Percentiles rank a stretch among this genome's conserved stretches.
phyloP scores from a whole-genome alignment of 352 stramenopile genomes.

The Phytophthora agathidicida region DNA sequence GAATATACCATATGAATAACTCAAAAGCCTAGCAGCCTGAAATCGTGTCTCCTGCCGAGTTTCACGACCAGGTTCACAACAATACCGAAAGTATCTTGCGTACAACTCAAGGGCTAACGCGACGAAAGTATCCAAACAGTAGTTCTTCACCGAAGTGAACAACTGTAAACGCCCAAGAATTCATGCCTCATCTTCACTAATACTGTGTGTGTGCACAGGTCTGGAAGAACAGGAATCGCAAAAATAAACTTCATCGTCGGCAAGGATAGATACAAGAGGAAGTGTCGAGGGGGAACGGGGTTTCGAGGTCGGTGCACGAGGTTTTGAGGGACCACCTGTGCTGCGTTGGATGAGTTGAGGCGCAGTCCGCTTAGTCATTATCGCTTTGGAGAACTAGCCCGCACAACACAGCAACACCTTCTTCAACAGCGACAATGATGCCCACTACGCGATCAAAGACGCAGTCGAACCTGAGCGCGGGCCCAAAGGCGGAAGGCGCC shows the following conservation, averaged over 20 bases:
- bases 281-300: conserved; percentile 3
- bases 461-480: conserved; percentile 13
- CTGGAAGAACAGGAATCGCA: conserved; percentile 2
- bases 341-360: too few relatives aligned
- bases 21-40: too few relatives aligned
- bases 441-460: conserved; percentile 38
- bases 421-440: conserved; percentile 14
- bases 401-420: background rate
- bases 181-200: too few relatives aligned
- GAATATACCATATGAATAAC: too few relatives aligned
- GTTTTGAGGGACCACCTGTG: conserved; percentile 5
- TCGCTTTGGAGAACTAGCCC: conserved; percentile 16
- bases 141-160: too few relatives aligned
- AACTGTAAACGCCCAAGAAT: too few relatives aligned
- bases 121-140: too few relatives aligned
- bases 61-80: too few relatives aligned
- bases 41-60: too few relatives aligned
- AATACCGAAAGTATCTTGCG: too few relatives aligned
- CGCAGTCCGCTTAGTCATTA: conserved; percentile 24
- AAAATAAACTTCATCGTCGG: conserved; percentile 14
- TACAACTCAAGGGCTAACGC: too few relatives aligned
- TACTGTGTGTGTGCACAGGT: too few relatives aligned
- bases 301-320: conserved; percentile 6
- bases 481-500: conserved; percentile 25
- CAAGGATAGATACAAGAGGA: conserved; percentile 15